Percentiles rank a stretch among this genome's conserved stretches.
Conservation (phyloP, 2,329 filamentous ascomycete species). For the Coniella lustricola region DNA sequence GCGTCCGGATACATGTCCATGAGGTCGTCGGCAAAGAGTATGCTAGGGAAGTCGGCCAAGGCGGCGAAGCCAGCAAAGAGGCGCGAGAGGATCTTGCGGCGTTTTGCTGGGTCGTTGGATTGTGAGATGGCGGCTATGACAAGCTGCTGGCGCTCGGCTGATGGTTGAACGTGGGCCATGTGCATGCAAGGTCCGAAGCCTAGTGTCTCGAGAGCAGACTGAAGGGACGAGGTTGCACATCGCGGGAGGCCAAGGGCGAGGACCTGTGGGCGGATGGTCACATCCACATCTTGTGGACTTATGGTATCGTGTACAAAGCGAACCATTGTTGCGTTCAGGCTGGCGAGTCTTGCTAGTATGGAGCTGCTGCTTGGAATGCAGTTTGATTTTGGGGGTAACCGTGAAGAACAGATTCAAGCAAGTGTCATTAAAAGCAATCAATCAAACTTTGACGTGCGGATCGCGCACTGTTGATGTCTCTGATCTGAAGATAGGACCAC, state of each 20-base stretch:
- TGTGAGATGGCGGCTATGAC: conserved; percentile 24
- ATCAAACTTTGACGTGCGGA: no score
- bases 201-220: conserved; percentile 27
- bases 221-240: conserved; percentile 30
- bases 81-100: conserved; percentile 24
- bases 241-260: conserved; percentile 24
- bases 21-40: conserved; percentile 28
- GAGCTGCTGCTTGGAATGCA: no score
- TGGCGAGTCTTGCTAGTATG: background rate
- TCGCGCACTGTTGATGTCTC: no score
- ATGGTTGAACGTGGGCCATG: conserved; percentile 20
- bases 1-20: conserved; percentile 33
- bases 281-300: background rate
- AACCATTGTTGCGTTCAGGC: conserved; percentile 1
- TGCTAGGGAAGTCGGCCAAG: conserved; percentile 24
- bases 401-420: no score
- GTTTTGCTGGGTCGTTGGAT: conserved; percentile 17
- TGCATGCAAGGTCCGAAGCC: conserved; percentile 27
- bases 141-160: conserved; percentile 20
- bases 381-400: no score
- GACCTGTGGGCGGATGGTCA: background rate
- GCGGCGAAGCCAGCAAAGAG: conserved; percentile 26
- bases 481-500: no score
- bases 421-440: no score
- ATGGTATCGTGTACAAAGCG: conserved; percentile 12